phyloP scores from a whole-genome alignment of 1,139 yeast species.

The Blastobotrys buckinghamii region DNA sequence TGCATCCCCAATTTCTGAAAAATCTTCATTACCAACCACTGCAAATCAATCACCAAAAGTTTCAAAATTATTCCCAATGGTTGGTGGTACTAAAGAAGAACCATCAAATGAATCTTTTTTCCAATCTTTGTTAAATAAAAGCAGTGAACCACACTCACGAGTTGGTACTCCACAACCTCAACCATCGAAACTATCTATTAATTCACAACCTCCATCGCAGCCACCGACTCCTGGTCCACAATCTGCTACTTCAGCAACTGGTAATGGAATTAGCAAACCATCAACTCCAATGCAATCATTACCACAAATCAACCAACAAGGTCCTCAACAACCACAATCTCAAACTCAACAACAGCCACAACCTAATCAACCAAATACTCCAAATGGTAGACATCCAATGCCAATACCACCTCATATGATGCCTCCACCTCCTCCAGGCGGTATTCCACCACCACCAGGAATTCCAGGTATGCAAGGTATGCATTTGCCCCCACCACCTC shows the following conservation, averaged over 20 bases:
- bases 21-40: background rate
- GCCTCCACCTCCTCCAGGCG: constrained; percentile 11
- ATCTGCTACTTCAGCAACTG: constrained; percentile 5
- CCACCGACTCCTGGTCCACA: constrained; percentile 9
- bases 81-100: constrained; percentile 1
- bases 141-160: background rate
- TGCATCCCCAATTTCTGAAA: background rate
- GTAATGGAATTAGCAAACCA: background rate
- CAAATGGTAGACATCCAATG: background rate
- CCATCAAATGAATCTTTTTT: constrained; percentile 27
- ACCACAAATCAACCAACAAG: background rate
- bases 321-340: background rate
- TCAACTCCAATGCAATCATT: constrained; percentile 4
- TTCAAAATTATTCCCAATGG: background rate
- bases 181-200: background rate
- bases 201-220: constrained; percentile 9
- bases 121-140: constrained; percentile 26
- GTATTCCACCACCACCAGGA: constrained; percentile 19
- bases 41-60: background rate
- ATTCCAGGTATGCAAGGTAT: constrained; percentile 18
- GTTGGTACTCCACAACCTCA: background rate
- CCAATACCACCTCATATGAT: constrained; percentile 21
- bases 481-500: constrained; percentile 19
- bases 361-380: background rate
- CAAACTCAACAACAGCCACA: background rate